Percentiles rank a stretch among this genome's conserved stretches.
These are phyloP conservation scores for Austroboletus rostrupii DNA, from an alignment of 1,284 basidiomycete genomes.

Conservation along the genomic window DNA sequence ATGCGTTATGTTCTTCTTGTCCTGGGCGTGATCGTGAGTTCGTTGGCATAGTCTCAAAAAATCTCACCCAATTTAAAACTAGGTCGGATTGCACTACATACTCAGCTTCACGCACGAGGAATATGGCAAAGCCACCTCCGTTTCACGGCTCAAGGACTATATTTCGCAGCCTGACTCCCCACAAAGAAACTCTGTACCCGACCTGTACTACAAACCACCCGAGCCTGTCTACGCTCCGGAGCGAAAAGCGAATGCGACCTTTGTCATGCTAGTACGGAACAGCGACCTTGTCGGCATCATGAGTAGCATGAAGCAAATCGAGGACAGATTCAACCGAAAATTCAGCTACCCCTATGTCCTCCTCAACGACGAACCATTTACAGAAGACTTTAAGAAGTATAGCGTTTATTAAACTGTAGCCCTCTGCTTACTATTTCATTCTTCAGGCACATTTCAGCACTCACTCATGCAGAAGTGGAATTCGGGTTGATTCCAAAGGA, in stretches of 20 bases:
- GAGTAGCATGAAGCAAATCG: conserved; percentile 72
- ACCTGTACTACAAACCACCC: conserved; percentile 50
- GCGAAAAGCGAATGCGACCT: conserved; percentile 78
- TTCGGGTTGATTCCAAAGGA: conserved; percentile 83
- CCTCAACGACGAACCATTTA: conserved; percentile 79
- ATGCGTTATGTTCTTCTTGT: conserved; percentile 71
- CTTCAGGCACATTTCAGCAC: conserved; percentile 55
- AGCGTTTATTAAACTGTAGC: conserved; percentile 11
- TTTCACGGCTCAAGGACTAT: conserved; percentile 50
- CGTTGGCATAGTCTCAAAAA: not conserved
- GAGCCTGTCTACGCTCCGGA: conserved; percentile 35
- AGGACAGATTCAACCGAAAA: conserved; percentile 83
- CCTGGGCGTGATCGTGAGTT: conserved; percentile 60
- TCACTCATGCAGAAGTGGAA: conserved; percentile 65
- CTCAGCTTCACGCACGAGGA: conserved; percentile 67
- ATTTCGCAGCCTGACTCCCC: conserved; percentile 40
- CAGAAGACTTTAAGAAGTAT: conserved; percentile 73
- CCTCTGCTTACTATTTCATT: conserved; percentile 6
- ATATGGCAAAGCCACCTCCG: conserved; percentile 63
- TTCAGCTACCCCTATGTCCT: conserved; percentile 85
- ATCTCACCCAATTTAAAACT: conserved; percentile 12
- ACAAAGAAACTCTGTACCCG: conserved; percentile 50
- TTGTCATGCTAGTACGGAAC: conserved; percentile 85
- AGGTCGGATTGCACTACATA: conserved; percentile 72
- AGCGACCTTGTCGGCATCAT: conserved; percentile 72